phyloP scores from a whole-genome alignment of 2,329 filamentous ascomycete genomes.

The Samsoniella hepiali region DNA sequence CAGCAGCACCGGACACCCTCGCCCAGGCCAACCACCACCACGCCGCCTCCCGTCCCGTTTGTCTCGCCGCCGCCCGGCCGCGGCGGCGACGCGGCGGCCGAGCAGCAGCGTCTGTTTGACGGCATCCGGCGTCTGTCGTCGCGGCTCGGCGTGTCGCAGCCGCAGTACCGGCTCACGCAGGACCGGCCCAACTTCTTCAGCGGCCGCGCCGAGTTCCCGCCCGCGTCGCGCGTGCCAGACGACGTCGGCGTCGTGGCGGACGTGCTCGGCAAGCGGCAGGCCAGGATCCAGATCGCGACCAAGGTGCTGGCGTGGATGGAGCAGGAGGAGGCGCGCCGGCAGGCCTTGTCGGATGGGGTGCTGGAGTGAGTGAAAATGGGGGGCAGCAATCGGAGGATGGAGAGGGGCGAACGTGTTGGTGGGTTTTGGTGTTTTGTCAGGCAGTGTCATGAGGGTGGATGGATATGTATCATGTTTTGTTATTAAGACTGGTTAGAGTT shows the following conservation, averaged over 20 bases:
- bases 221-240: conserved; percentile 30
- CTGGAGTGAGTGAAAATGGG: not conserved
- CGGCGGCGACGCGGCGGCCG: conserved; percentile 13
- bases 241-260: conserved; percentile 33
- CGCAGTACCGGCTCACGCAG: conserved; percentile 32
- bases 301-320: conserved; percentile 37
- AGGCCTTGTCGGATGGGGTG: not conserved
- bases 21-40: not conserved
- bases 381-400: too few relatives aligned
- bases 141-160: conserved; percentile 32
- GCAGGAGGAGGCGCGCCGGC: conserved; percentile 23
- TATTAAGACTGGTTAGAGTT: too few relatives aligned
- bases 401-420: too few relatives aligned
- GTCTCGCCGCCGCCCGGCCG: conserved; percentile 10
- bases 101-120: conserved; percentile 23
- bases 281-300: conserved; percentile 40
- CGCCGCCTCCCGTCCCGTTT: not conserved
- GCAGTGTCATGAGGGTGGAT: too few relatives aligned
- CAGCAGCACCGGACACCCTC: not conserved
- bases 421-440: too few relatives aligned
- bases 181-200: conserved; percentile 32
- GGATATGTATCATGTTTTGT: too few relatives aligned
- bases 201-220: conserved; percentile 36
- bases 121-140: conserved; percentile 33
- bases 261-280: conserved; percentile 33